A percentile compares a stretch with the other conserved stretches of the same genome.
Evolutionary conservation across 192 early-diverging fungal species (phyloP).

Genomic region (Entomortierella parvispora): DNA sequence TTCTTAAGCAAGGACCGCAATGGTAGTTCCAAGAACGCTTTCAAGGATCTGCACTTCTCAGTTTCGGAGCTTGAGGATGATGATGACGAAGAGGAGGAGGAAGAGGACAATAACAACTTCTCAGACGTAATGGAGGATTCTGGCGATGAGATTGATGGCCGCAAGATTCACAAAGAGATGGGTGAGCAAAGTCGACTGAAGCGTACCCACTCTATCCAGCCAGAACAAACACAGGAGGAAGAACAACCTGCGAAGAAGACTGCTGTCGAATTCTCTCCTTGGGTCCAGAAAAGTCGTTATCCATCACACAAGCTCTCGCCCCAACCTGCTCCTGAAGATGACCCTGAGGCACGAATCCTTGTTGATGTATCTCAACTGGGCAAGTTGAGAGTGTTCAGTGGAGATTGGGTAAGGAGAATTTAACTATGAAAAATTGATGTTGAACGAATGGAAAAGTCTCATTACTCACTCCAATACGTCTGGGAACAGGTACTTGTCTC

Average conservation of each 20-base stretch:
- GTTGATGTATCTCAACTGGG: slow-evolving; percentile 61
- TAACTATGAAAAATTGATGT: too few species aligned
- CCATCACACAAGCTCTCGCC: slow-evolving; percentile 50
- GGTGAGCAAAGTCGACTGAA: slow-evolving; percentile 26
- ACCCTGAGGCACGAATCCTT: slow-evolving; percentile 62
- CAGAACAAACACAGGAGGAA: slow-evolving; percentile 3
- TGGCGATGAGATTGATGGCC: slow-evolving; percentile 49
- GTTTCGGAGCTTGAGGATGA: slow-evolving; percentile 47
- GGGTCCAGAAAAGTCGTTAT: slow-evolving; percentile 50
- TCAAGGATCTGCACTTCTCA: slow-evolving; percentile 49
- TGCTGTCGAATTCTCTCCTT: slow-evolving; percentile 36
- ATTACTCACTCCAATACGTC: not conserved
- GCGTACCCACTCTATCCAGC: slow-evolving; percentile 13
- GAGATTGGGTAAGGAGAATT: slow-evolving; percentile 66
- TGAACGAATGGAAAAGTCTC: too few species aligned
- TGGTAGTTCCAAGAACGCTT: slow-evolving; percentile 25
- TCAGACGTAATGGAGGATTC: slow-evolving; percentile 46
- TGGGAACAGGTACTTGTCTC: slow-evolving; percentile 26
- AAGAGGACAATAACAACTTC: slow-evolving; percentile 48
- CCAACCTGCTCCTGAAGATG: slow-evolving; percentile 64
- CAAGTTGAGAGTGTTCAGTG: slow-evolving; percentile 65
- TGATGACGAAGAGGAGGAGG: slow-evolving; percentile 42
- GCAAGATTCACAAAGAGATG: slow-evolving; percentile 35
- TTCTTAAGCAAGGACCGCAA: slow-evolving; percentile 33
- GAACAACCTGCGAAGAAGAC: slow-evolving; percentile 21